Percentiles rank a stretch among this genome's conserved stretches.
Conservation (phyloP, 345 rosid species). For the Arabis hirsuta region DNA sequence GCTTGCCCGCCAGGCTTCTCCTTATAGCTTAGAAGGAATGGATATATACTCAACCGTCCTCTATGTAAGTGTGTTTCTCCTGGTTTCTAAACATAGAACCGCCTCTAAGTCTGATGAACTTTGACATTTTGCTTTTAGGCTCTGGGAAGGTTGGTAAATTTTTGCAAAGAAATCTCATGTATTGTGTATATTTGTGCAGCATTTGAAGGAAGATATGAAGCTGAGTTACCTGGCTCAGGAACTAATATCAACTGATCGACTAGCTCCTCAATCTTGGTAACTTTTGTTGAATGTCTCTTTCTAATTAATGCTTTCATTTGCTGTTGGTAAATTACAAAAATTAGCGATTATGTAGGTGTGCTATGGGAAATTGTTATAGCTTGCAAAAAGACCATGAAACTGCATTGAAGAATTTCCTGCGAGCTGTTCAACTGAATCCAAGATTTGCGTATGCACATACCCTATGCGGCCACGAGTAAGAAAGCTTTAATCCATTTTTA, state of each 20-base stretch:
- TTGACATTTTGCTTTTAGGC: constrained; percentile 9
- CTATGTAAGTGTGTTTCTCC: constrained; percentile 63
- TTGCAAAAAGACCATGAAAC: constrained; percentile 99
- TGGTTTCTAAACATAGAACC: constrained; percentile 14
- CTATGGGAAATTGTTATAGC: constrained; percentile 98
- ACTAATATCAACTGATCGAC: constrained; percentile 84
- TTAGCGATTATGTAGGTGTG: constrained; percentile 69
- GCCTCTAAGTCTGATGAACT: constrained; percentile 17
- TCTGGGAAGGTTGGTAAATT: constrained; percentile 8
- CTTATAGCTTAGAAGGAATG: constrained; percentile 94
- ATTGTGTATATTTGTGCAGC: constrained; percentile 54
- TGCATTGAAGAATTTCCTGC: constrained; percentile 87
- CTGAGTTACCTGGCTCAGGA: constrained; percentile 95
- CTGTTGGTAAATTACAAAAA: background rate
- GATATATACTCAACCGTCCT: constrained; percentile 95
- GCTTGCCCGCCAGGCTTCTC: constrained; percentile 80
- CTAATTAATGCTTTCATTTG: constrained; percentile 12
- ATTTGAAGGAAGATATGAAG: constrained; percentile 98
- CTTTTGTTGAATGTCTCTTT: constrained; percentile 3
- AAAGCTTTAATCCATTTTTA: constrained; percentile 6
- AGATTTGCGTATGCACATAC: constrained; percentile 96
- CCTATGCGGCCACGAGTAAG: constrained; percentile 98
- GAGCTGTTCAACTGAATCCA: constrained; percentile 86
- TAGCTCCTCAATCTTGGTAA: constrained; percentile 98
- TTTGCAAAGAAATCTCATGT: background rate